Conservation (phyloP, 306 rosid species). For the Clitoria ternatea region DNA sequence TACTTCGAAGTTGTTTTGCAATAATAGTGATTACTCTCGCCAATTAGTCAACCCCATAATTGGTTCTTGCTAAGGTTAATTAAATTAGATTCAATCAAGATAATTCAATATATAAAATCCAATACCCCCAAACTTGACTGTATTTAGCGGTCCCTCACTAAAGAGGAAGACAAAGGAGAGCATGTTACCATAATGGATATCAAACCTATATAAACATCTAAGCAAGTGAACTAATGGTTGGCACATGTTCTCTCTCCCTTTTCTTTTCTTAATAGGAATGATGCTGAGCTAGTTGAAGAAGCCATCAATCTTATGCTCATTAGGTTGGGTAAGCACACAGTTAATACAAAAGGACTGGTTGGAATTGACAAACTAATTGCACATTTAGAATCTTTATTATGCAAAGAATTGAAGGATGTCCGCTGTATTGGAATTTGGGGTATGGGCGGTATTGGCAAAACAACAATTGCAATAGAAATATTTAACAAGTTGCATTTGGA, state of each 20-base stretch:
- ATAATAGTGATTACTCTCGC: no score
- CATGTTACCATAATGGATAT: no score
- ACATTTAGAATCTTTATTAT: background rate
- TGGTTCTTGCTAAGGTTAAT: no score
- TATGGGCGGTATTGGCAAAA: constrained; percentile 15
- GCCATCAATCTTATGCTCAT: background rate
- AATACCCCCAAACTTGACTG: no score
- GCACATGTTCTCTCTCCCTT: background rate
- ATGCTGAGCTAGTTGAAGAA: background rate
- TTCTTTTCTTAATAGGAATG: background rate
- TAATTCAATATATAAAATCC: no score
- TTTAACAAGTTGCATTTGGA: background rate
- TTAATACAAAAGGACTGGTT: background rate
- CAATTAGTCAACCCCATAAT: no score
- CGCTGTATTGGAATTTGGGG: constrained; percentile 18
- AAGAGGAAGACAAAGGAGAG: no score
- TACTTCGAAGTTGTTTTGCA: background rate
- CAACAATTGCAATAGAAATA: background rate
- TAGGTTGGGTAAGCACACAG: background rate
- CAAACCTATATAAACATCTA: no score
- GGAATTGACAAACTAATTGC: background rate
- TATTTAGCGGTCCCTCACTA: no score
- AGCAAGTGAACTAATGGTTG: no score
- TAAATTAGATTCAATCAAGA: no score
- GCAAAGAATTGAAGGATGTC: background rate